Evolutionary conservation across 2,329 filamentous ascomycete species (phyloP).

Genomic region (Nemania serpens): DNA sequence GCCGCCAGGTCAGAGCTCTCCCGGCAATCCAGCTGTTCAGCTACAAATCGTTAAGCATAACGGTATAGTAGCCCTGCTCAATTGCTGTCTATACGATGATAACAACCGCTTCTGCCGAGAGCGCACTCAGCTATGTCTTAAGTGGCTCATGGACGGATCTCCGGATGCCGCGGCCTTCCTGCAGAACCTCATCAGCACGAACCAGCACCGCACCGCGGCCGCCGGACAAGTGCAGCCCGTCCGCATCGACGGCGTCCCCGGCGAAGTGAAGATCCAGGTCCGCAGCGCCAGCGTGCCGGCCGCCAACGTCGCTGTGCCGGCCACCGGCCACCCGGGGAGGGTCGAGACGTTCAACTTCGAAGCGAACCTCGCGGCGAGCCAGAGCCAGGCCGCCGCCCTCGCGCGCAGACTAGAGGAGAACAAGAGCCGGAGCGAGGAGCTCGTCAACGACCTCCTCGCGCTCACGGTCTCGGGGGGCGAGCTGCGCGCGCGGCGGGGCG

Average conservation of each 20-base stretch:
- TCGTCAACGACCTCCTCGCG: slow-evolving; percentile 42
- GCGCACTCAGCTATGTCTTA: slow-evolving; percentile 85
- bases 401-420: slow-evolving; percentile 34
- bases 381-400: slow-evolving; percentile 23
- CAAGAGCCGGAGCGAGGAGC: slow-evolving; percentile 40
- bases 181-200: slow-evolving; percentile 59
- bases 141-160: slow-evolving; percentile 78
- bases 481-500: slow-evolving; percentile 13
- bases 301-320: background rate
- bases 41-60: slow-evolving; percentile 84
- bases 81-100: slow-evolving; percentile 89
- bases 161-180: slow-evolving; percentile 75
- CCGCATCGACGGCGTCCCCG: slow-evolving; percentile 59
- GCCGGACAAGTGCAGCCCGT: slow-evolving; percentile 47
- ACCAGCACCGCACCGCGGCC: slow-evolving; percentile 28
- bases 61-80: slow-evolving; percentile 84
- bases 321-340: slow-evolving; percentile 20
- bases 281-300: slow-evolving; percentile 44
- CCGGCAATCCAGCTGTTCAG: slow-evolving; percentile 76
- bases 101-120: slow-evolving; percentile 95
- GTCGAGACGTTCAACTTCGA: slow-evolving; percentile 23
- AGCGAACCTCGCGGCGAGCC: slow-evolving; percentile 16
- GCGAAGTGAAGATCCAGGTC: slow-evolving; percentile 61
- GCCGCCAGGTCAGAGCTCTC: slow-evolving; percentile 63
- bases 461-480: slow-evolving; percentile 31